Conservation (phyloP, 2,329 filamentous ascomycete species). For the Diaporthe citriasiana region DNA sequence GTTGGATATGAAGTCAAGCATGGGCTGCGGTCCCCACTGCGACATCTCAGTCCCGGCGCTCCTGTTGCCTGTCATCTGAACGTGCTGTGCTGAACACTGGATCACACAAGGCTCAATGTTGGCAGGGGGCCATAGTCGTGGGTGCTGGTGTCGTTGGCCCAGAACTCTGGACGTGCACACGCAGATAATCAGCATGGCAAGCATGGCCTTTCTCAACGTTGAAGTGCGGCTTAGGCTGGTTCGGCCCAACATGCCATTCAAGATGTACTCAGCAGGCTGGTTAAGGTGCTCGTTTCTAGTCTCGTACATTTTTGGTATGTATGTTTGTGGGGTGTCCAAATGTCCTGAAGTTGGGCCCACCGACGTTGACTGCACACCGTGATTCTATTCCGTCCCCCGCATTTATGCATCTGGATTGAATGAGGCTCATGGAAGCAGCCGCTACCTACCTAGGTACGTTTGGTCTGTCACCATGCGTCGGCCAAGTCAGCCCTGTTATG, state of each 20-base stretch:
- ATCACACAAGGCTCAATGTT: conserved; percentile 21
- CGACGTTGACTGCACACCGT: no score
- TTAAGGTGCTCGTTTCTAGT: background rate
- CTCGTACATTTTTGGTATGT: background rate
- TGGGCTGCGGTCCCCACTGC: conserved; percentile 16
- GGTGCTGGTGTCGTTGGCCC: conserved; percentile 1
- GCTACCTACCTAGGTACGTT: no score
- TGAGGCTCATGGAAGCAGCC: background rate
- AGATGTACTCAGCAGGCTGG: background rate
- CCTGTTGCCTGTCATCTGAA: conserved; percentile 32
- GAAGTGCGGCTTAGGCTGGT: background rate
- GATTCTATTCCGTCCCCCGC: background rate
- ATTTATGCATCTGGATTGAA: background rate
- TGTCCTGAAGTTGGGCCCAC: background rate
- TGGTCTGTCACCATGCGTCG: background rate
- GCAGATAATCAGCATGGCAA: background rate
- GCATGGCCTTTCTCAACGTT: background rate
- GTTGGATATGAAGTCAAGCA: conserved; percentile 24
- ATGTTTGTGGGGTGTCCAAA: background rate
- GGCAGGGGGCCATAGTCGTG: conserved; percentile 11
- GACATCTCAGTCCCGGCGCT: background rate
- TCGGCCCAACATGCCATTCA: no score
- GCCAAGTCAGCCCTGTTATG: background rate
- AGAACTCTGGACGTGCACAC: background rate
- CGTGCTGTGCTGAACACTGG: conserved; percentile 30